Evolutionary conservation across 495 filamentous ascomycete species (phyloP).

Genomic region (Cetradonia linearis): DNA sequence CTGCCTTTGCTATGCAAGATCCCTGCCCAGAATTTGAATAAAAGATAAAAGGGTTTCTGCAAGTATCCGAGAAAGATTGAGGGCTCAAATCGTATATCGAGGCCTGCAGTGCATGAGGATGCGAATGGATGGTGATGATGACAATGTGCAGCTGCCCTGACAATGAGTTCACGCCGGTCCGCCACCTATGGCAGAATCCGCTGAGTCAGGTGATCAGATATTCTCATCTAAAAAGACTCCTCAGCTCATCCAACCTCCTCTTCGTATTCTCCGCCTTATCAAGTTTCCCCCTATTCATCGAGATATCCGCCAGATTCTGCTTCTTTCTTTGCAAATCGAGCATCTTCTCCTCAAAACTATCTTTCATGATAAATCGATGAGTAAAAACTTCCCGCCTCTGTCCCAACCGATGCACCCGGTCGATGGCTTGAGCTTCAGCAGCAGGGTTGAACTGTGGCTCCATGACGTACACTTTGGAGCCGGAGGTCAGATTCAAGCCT

Average conservation of each 20-base stretch:
- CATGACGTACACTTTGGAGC: conserved; percentile 87
- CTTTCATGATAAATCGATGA: conserved; percentile 74
- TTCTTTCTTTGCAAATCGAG: conserved; percentile 82
- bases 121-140: no score
- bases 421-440: conserved; percentile 85
- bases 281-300: conserved; percentile 60
- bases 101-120: no score
- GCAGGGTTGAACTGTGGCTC: conserved; percentile 97
- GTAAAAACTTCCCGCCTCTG: conserved; percentile 77
- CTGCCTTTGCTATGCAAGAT: conserved; percentile 1
- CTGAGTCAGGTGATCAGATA: background rate
- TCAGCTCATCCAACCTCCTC: conserved; percentile 68
- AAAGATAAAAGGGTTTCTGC: background rate
- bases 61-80: no score
- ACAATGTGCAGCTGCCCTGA: no score
- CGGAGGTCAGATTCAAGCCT: conserved; percentile 81
- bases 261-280: conserved; percentile 66
- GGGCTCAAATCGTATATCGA: no score
- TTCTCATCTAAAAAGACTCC: conserved; percentile 64
- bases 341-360: conserved; percentile 92
- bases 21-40: background rate
- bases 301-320: conserved; percentile 73
- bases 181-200: no score
- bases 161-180: no score
- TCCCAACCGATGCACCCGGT: conserved; percentile 86